A percentile compares a stretch with the other conserved stretches of the same genome.
These are phyloP conservation scores for Trifolium pratense DNA, from an alignment of 306 rosid genomes.

Conservation along the genomic window DNA sequence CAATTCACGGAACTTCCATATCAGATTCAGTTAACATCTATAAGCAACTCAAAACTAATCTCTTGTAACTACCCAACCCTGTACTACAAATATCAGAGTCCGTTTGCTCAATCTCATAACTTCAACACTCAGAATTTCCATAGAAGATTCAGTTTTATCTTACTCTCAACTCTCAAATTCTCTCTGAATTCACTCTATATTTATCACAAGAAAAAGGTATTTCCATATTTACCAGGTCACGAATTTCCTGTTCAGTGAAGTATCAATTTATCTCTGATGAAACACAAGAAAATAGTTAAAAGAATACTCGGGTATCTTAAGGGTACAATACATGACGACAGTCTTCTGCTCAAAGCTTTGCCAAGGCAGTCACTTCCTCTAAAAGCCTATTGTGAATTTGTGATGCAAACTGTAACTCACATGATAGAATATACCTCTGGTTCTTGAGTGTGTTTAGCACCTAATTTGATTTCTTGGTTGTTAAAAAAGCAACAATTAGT, in stretches of 20 bases:
- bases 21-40: not conserved
- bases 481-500: no score
- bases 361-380: not conserved
- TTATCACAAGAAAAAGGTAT: not conserved
- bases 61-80: not conserved
- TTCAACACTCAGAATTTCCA: not conserved
- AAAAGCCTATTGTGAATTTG: not conserved
- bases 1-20: not conserved
- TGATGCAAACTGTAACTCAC: not conserved
- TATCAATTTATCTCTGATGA: not conserved
- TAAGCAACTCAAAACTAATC: not conserved
- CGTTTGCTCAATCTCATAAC: not conserved
- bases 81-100: not conserved
- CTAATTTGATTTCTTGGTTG: not conserved
- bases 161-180: conserved; percentile 1
- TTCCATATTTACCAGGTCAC: not conserved
- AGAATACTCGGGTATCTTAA: not conserved
- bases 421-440: not conserved
- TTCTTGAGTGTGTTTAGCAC: not conserved
- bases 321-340: not conserved
- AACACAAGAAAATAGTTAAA: not conserved
- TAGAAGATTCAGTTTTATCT: not conserved
- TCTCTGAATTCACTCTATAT: not conserved
- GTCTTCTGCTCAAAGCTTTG: not conserved
- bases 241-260: not conserved